These are phyloP conservation scores for Russula lepida DNA, from an alignment of 768 basidiomycete species.

Conservation along the genomic window DNA sequence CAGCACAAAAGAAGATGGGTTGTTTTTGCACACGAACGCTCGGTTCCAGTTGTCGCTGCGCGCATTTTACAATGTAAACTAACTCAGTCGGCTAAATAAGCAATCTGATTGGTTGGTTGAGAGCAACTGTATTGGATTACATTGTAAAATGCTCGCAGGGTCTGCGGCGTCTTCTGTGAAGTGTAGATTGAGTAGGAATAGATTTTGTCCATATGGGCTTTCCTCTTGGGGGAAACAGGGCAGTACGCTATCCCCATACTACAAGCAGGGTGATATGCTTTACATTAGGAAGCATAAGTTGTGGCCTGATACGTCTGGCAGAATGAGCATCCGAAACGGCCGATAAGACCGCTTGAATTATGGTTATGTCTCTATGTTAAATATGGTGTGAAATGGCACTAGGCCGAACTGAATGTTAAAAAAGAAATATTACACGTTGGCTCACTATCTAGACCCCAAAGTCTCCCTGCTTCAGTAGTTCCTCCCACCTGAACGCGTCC, in stretches of 20 bases:
- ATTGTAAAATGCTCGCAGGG: too few relatives aligned
- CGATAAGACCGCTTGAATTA: not conserved
- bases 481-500: constrained; percentile 73
- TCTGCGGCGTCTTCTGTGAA: not conserved
- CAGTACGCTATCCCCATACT: not conserved
- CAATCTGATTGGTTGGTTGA: too few relatives aligned
- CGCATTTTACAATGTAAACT: too few relatives aligned
- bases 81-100: too few relatives aligned
- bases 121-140: too few relatives aligned
- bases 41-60: too few relatives aligned
- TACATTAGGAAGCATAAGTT: not conserved
- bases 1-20: not conserved
- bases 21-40: not conserved
- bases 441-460: constrained; percentile 1
- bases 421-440: not conserved
- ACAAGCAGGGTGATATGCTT: not conserved
- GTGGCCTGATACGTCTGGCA: not conserved
- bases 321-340: not conserved
- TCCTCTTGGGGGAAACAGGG: not conserved
- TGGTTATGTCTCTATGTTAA: not conserved
- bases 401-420: not conserved
- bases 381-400: not conserved
- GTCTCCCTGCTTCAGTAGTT: constrained; percentile 48
- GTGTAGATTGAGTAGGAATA: not conserved
- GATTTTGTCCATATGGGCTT: not conserved